Conservation (phyloP, 192 early-diverging fungal species). For the Gaertneriomyces sp. region DNA sequence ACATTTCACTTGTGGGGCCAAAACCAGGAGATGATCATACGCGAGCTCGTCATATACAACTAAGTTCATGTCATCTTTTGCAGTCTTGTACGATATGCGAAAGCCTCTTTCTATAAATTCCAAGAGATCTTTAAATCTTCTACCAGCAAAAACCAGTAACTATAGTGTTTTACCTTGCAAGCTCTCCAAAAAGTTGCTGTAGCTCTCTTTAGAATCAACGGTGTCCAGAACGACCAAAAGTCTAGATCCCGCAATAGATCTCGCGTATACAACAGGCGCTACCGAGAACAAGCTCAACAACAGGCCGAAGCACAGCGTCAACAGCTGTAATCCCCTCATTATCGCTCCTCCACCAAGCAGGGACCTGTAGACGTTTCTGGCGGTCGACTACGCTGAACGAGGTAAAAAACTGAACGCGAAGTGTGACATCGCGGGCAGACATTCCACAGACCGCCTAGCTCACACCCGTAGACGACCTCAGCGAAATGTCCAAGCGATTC, state of each 20-base stretch:
- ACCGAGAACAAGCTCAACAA: neutral
- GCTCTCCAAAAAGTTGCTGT: conserved; percentile 26
- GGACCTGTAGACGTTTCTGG: too few relatives aligned
- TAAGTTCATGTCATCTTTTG: conserved; percentile 53
- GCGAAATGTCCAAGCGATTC: conserved; percentile 28
- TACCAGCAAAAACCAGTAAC: neutral
- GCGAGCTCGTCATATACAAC: conserved; percentile 57
- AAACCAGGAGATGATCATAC: conserved; percentile 79
- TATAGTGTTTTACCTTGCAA: conserved; percentile 24
- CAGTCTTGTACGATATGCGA: conserved; percentile 53
- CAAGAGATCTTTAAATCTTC: neutral
- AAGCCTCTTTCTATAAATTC: conserved; percentile 53
- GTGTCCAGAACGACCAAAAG: conserved; percentile 40
- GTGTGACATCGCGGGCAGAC: too few relatives aligned
- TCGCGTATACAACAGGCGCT: neutral
- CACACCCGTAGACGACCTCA: too few relatives aligned
- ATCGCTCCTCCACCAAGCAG: too few relatives aligned
- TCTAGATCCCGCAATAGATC: conserved; percentile 11
- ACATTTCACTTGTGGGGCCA: conserved; percentile 72
- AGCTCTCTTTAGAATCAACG: conserved; percentile 12
- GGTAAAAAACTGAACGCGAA: too few relatives aligned
- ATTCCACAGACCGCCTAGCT: too few relatives aligned
- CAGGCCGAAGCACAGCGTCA: too few relatives aligned
- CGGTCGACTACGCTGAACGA: too few relatives aligned
- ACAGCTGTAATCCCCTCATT: too few relatives aligned